phyloP scores from a whole-genome alignment of 306 rosid species.

The Cucumis melo region DNA sequence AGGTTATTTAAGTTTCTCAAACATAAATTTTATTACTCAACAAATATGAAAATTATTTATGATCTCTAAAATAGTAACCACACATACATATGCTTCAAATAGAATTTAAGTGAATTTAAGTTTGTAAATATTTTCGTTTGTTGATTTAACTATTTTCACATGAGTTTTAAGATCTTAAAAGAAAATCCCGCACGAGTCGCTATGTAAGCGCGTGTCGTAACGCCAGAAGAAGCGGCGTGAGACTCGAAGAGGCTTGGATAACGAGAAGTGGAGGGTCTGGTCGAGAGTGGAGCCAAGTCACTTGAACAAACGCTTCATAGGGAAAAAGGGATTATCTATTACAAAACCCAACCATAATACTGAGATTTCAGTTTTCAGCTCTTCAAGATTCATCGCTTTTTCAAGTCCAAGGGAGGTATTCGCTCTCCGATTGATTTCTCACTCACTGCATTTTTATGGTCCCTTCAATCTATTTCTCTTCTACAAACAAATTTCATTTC shows the following conservation, averaged over 20 bases:
- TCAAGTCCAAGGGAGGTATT: neutral
- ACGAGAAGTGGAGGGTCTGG: slow-evolving; percentile 2
- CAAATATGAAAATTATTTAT: no score
- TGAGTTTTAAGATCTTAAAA: no score
- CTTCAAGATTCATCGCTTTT: neutral
- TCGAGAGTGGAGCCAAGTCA: neutral
- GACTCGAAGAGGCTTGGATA: neutral
- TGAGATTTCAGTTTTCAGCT: neutral
- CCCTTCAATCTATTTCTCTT: neutral
- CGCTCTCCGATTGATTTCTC: neutral
- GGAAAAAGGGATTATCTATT: neutral
- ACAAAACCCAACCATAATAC: neutral
- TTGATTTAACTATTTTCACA: no score
- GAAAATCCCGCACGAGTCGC: no score
- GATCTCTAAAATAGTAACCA: no score
- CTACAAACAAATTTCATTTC: neutral
- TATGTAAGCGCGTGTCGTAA: neutral
- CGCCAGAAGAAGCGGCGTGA: neutral
- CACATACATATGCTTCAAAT: no score
- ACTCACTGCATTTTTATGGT: neutral
- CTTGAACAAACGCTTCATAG: neutral
- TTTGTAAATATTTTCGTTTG: no score
- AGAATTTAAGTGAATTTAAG: no score
- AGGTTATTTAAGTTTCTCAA: no score
- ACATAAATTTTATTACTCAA: no score